Base-by-base conservation (phyloP, 1,284 basidiomycete genomes). In the Marasmius oreades region DNA sequence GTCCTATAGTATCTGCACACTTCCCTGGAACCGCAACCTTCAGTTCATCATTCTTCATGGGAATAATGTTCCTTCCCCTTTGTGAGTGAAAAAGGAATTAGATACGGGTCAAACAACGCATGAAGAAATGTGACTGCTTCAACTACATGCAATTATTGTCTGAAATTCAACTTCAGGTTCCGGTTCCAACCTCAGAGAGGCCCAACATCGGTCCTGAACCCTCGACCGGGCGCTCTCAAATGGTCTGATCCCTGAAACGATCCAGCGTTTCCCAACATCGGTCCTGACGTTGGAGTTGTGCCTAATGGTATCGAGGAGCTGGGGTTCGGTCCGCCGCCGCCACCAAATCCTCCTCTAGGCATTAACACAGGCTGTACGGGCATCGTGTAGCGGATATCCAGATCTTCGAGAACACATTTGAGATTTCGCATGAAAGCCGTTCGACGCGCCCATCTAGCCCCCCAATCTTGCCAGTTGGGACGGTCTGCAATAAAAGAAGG, bases 401-500 rank as follows among this genome's bases (percentile, higher is more conserved):
- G 79, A 33, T 88, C 86, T 68, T 91, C 88, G 51, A 90, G 72
- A 16, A 84, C 68, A 4, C 72, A 77, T 70, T 89, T 90, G 55
- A 92, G 74, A 63, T 86, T 70, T 53, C 85, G 79, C 86, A 91
- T 90, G 68, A 90, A 88, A 26, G 70, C 74, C 11, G 80, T 90
- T 59, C 87, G 82, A 45, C 87, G 81, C 10, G 72, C 74, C 87
- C 86, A 92, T 55, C 90, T 78, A 12, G 82, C 88, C 53, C 88
- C 89, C 90, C 91, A 93, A 63, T 92, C 89, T 68, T 93, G 91
- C 90, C 90, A 93, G 67, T 92, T 92, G 39, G 85, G 78, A 55
- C 86, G 84, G 69, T 90, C 86, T 87, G 58, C 16, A 44, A 22
- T n/a, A 24, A 37, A 44, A 61, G 14, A 20, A 44, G 10, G 44